Conservation (phyloP, 768 basidiomycete species). For the Leccinum ochraceum region DNA sequence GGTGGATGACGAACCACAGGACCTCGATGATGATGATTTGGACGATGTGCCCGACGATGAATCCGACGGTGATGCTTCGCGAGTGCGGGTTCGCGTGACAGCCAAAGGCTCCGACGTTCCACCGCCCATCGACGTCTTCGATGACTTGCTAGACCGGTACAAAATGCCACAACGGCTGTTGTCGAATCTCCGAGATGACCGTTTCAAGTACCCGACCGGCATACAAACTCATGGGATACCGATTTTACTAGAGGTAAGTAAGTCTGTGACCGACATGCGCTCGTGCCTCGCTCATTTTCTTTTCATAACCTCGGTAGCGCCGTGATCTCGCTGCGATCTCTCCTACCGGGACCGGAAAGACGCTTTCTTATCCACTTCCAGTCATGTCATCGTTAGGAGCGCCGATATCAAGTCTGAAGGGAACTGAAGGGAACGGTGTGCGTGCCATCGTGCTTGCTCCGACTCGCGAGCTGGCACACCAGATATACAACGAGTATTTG, state of each 20-base stretch:
- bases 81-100: slow-evolving; percentile 62
- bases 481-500: slow-evolving; percentile 89
- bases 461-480: slow-evolving; percentile 93
- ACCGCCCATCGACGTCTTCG: slow-evolving; percentile 54
- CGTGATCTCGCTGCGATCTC: slow-evolving; percentile 93
- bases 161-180: slow-evolving; percentile 59
- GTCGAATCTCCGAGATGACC: slow-evolving; percentile 60
- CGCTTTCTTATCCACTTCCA: slow-evolving; percentile 88
- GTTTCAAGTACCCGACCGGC: slow-evolving; percentile 70
- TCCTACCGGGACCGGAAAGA: slow-evolving; percentile 98
- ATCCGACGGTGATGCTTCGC: slow-evolving; percentile 23
- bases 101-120: slow-evolving; percentile 77
- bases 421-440: slow-evolving; percentile 56
- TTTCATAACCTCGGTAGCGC: slow-evolving; percentile 40
- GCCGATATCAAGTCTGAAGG: slow-evolving; percentile 52
- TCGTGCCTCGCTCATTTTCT: neutral
- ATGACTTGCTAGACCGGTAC: slow-evolving; percentile 58
- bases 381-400: slow-evolving; percentile 60
- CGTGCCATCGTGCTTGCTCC: slow-evolving; percentile 86
- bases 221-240: slow-evolving; percentile 83
- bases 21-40: slow-evolving; percentile 20
- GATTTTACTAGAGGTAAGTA: slow-evolving; percentile 68
- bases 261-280: slow-evolving; percentile 21
- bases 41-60: slow-evolving; percentile 27
- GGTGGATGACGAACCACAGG: slow-evolving; percentile 27